These are phyloP conservation scores for Hirsutella minnesotensis DNA, from an alignment of 2,329 filamentous ascomycete species.

Conservation along the genomic window DNA sequence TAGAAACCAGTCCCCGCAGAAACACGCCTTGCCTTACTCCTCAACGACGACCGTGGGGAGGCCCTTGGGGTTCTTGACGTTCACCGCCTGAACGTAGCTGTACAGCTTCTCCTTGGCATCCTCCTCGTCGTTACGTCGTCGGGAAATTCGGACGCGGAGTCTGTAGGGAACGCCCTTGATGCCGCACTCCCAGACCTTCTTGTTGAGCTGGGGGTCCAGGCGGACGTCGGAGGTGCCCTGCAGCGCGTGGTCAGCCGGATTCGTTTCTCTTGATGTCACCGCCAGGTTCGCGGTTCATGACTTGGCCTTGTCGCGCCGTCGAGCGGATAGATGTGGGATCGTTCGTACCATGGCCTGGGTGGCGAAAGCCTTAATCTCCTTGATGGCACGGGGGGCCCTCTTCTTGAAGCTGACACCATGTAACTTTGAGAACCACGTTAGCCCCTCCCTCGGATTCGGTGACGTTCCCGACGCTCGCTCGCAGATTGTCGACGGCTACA, in stretches of 20 bases:
- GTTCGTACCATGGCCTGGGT: conserved; percentile 83
- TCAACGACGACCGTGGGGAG: conserved; percentile 83
- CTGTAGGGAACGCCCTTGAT: conserved; percentile 98
- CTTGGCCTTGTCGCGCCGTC: background rate
- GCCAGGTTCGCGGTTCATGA: background rate
- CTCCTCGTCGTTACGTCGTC: conserved; percentile 99
- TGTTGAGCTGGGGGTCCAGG: conserved; percentile 97
- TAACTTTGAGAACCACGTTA: conserved; percentile 46
- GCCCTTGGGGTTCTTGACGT: conserved; percentile 98
- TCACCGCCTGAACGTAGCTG: conserved; percentile 98
- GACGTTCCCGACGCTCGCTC: background rate
- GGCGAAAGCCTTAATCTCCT: conserved; percentile 97
- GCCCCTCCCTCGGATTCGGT: background rate
- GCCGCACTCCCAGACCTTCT: conserved; percentile 99
- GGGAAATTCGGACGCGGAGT: conserved; percentile 94
- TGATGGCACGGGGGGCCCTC: conserved; percentile 94
- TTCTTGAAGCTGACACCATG: conserved; percentile 99
- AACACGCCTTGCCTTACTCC: conserved; percentile 40
- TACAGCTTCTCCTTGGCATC: conserved; percentile 99
- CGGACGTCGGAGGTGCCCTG: conserved; percentile 96
- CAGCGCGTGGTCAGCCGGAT: conserved; percentile 10
- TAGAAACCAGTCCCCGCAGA: conserved; percentile 28
- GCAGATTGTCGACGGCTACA: background rate
- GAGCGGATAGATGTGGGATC: background rate
- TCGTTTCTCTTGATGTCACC: background rate